A percentile compares a stretch with the other conserved stretches of the same genome.
These are phyloP conservation scores for Cicer arietinum DNA, from an alignment of 306 rosid genomes.

Conservation along the genomic window DNA sequence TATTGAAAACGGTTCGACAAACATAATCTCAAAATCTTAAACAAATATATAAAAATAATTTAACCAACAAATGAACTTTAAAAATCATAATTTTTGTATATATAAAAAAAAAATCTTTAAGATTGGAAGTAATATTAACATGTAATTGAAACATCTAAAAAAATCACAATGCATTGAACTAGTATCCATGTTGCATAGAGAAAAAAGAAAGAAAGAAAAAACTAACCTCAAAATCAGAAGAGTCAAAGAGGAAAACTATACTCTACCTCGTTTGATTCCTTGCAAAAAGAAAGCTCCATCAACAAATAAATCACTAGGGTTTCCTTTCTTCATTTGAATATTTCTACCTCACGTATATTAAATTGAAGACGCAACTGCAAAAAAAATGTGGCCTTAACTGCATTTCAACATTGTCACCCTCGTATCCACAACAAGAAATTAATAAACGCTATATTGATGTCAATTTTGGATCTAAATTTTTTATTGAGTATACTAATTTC, in stretches of 20 bases:
- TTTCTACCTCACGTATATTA: not conserved
- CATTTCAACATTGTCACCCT: not conserved
- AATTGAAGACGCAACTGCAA: too few relatives aligned
- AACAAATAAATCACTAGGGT: conserved; percentile 7
- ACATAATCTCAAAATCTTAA: too few relatives aligned
- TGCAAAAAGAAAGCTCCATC: conserved; percentile 14
- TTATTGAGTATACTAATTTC: conserved; percentile 1
- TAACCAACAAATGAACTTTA: too few relatives aligned
- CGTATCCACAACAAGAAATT: not conserved
- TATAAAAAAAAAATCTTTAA: too few relatives aligned
- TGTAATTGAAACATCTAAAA: too few relatives aligned
- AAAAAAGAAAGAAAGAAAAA: not conserved
- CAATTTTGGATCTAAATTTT: too few relatives aligned
- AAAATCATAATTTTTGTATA: too few relatives aligned
- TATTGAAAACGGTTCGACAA: too few relatives aligned
- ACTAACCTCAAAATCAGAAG: not conserved
- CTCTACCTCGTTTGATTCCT: conserved; percentile 1
- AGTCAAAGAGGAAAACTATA: not conserved
- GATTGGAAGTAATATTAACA: too few relatives aligned
- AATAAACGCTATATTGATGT: not conserved
- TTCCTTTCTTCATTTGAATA: not conserved
- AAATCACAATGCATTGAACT: not conserved
- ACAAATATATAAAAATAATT: too few relatives aligned
- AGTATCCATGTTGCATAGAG: not conserved
- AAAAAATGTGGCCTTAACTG: too few relatives aligned